Evolutionary conservation across 306 rosid genomes (phyloP).

Genomic region (Hippophae gyantsensis): DNA sequence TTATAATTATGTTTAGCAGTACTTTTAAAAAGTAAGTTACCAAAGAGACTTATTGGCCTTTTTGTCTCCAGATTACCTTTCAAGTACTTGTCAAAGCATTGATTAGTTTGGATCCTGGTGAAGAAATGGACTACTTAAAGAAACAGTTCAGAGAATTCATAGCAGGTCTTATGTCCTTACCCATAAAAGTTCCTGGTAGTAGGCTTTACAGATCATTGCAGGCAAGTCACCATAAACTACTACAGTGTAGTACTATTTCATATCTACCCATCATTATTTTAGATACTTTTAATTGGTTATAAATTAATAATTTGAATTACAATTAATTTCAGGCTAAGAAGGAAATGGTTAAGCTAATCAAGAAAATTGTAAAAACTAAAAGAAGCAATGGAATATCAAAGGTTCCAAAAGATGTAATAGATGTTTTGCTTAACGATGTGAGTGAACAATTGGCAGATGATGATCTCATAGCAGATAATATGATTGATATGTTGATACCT

Average conservation of each 20-base stretch:
- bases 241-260: background rate
- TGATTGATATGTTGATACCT: conserved; percentile 98
- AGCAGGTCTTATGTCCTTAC: conserved; percentile 89
- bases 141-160: conserved; percentile 74
- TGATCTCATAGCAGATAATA: conserved; percentile 78
- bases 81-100: conserved; percentile 79
- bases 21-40: conserved; percentile 31
- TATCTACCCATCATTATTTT: too few species aligned
- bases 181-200: conserved; percentile 83
- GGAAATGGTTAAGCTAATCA: conserved; percentile 67
- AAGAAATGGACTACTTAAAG: conserved; percentile 70
- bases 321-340: conserved; percentile 71
- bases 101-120: conserved; percentile 73
- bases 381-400: conserved; percentile 31
- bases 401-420: conserved; percentile 72
- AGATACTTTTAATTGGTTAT: too few species aligned
- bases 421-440: conserved; percentile 69
- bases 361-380: conserved; percentile 43
- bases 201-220: conserved; percentile 68
- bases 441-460: conserved; percentile 49
- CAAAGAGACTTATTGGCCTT: conserved; percentile 14
- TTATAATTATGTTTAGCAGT: conserved; percentile 23
- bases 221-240: conserved; percentile 32
- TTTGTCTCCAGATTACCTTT: conserved; percentile 69
- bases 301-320: too few species aligned